Base-by-base conservation (phyloP, 1,284 basidiomycete species). In the Cutaneotrichosporon sp. region DNA sequence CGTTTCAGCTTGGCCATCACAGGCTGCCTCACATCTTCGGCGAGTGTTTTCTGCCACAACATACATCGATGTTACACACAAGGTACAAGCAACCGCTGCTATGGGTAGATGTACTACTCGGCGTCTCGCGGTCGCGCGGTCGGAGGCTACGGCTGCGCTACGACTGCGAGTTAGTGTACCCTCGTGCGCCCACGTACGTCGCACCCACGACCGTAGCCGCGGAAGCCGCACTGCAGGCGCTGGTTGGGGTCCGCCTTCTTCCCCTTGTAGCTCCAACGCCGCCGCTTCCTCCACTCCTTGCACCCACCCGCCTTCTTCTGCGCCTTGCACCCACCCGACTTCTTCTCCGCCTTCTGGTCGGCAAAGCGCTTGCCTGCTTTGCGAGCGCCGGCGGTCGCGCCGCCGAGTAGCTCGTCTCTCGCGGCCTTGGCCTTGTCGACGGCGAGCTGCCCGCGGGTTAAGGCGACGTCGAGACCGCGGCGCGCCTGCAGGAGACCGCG, bases 161-260 rank as follows among this genome's bases (percentile, higher is more conserved):
- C 20, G 20, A 24, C 47, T 49, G 47, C 16, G 33, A n/a, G 51
- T 53, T 16, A 53, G 51, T 53, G n/a, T 14, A n/a, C 29, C 33
- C 50, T 29, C 50, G 50, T 25, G n/a, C 50, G 33, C 25, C 38
- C 33, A 53, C 51, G 33, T 22, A 53, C 51, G 29, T 53, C 51
- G 22, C 51, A 33, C 10, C 50, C n/a, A 11, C 50, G 29, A 18
- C 29, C 8, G 11, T 22, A 33, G 20, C 50, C 51, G 20, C 51
- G 51, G 51, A 53, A 53, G 20, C 51, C 51, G 34, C 51, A 53
- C 51, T 53, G 51, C 20, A 53, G 51, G 22, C 47, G 46, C 27
- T 50, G 16, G 24, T 27, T 47, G 24, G 24, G 46, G 24, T 47
- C 14, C 7, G 22, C 25, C 24, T 50, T 29, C 25, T 29, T 20